These are phyloP conservation scores for Leccinum broughii DNA, from an alignment of 768 basidiomycete species.

Conservation along the genomic window DNA sequence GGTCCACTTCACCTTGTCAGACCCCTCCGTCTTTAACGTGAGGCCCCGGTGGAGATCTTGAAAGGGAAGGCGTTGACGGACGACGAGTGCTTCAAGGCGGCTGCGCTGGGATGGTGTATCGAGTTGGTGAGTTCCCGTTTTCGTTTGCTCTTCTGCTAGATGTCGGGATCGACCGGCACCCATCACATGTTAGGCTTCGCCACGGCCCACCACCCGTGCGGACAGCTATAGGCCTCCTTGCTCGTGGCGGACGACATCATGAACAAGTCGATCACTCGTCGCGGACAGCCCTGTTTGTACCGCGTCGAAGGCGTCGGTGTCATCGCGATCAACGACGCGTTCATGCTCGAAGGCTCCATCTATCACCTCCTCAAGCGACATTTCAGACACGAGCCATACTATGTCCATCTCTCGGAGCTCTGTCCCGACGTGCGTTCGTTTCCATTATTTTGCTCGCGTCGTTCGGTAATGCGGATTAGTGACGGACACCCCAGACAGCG, in stretches of 20 bases:
- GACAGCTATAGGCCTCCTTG: constrained; percentile 86
- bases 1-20: no score
- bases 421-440: constrained; percentile 72
- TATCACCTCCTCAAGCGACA: constrained; percentile 87
- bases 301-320: constrained; percentile 56
- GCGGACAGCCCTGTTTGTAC: constrained; percentile 97
- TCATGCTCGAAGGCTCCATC: constrained; percentile 95
- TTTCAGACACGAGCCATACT: constrained; percentile 78
- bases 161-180: no score
- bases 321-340: constrained; percentile 93
- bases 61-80: constrained; percentile 46
- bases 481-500: constrained; percentile 1
- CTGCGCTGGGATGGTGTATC: no score
- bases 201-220: no score
- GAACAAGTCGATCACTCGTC: constrained; percentile 91
- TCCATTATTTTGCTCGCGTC: not conserved
- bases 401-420: constrained; percentile 85
- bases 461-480: not conserved
- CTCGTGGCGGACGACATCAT: constrained; percentile 93
- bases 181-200: no score
- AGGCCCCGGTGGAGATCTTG: constrained; percentile 70
- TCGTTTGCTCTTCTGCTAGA: no score
- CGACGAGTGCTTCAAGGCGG: no score
- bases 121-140: no score
- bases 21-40: no score